These are phyloP conservation scores for Colletotrichum tabaci DNA, from an alignment of 2,329 filamentous ascomycete species.

Conservation along the genomic window DNA sequence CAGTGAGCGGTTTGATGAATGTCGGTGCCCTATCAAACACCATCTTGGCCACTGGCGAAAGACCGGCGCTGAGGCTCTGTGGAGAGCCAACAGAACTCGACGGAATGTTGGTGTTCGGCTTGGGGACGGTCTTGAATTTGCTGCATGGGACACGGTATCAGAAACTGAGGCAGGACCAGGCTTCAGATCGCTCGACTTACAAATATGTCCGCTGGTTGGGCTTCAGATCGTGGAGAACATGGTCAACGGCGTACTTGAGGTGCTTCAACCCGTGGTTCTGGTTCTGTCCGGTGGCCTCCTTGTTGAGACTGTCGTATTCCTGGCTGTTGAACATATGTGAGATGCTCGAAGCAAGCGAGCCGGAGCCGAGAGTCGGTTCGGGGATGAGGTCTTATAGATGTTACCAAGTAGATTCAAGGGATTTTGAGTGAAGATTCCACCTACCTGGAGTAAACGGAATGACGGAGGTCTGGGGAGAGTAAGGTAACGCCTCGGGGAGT, in stretches of 20 bases:
- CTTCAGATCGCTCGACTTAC: constrained; percentile 58
- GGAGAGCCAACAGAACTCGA: constrained; percentile 37
- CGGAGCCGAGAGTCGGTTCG: constrained; percentile 73
- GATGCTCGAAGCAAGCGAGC: constrained; percentile 66
- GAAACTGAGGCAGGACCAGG: constrained; percentile 27
- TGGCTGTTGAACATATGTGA: constrained; percentile 65
- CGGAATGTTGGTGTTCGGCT: constrained; percentile 49
- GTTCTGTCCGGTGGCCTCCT: constrained; percentile 74
- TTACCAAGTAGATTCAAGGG: background rate
- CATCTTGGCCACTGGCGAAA: constrained; percentile 67
- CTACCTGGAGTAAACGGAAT: constrained; percentile 83
- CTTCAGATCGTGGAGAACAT: constrained; percentile 82
- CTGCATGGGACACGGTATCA: constrained; percentile 55
- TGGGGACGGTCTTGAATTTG: constrained; percentile 70
- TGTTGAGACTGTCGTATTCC: constrained; percentile 79
- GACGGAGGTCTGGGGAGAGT: constrained; percentile 85
- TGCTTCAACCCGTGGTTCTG: constrained; percentile 63
- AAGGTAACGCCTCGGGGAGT: constrained; percentile 84
- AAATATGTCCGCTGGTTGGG: constrained; percentile 79
- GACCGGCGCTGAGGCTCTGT: constrained; percentile 54
- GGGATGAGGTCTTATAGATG: constrained; percentile 72
- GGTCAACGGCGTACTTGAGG: constrained; percentile 80
- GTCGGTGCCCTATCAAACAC: constrained; percentile 61
- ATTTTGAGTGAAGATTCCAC: constrained; percentile 43
- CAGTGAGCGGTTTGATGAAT: constrained; percentile 57